Base-by-base conservation (phyloP, 129 eudicot species). In the Flaveria ramosissima region DNA sequence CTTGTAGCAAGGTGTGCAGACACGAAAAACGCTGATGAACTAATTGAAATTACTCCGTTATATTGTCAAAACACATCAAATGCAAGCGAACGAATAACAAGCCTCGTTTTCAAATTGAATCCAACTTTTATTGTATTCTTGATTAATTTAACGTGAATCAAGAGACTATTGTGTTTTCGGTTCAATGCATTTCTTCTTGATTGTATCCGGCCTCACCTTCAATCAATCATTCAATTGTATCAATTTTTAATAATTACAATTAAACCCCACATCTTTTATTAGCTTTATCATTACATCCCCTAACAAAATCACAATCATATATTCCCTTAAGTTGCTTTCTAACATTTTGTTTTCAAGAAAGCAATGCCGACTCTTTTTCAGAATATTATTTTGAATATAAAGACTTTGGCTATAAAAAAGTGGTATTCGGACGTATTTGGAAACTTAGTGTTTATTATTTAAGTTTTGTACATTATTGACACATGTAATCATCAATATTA, bases 171-270 rank as follows among this genome's bases (percentile, higher is more conserved):
- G 41, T 60, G 56, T 71, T 71, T 50, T 48, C 36, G 78, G 78
- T 79, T 79, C 78, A 68, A 56, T 79, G 83, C 78, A 79, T 72
- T 79, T 78, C 68, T 79, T 72, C 68, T 79, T 72, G 78, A 73
- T 63, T 79, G 73, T 59, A 72, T 61, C 73, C n/a, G n/a, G n/a
- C 74, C 73, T 65, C 77, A 79, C 72, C 17, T 52, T 42, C 19
- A 79, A 78, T 79, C 46, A 57, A 79, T 42, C 19, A 79, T 71
- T 79, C 46, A 57, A 79, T 79, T 79, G 66, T 71, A 42, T 50
- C 78, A 71, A 14, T 52, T 20, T 21, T 3, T 16, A 39, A 30
- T 62, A 39, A 23, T n/a, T 64, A 5, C 55, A 52, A 9, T 39
- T 47, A 17, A 48, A 32, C 46, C 78, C 72, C 47, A 60, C 68